phyloP scores from a whole-genome alignment of 2,329 filamentous ascomycete genomes.

The Pseudogymnoascus sp. region DNA sequence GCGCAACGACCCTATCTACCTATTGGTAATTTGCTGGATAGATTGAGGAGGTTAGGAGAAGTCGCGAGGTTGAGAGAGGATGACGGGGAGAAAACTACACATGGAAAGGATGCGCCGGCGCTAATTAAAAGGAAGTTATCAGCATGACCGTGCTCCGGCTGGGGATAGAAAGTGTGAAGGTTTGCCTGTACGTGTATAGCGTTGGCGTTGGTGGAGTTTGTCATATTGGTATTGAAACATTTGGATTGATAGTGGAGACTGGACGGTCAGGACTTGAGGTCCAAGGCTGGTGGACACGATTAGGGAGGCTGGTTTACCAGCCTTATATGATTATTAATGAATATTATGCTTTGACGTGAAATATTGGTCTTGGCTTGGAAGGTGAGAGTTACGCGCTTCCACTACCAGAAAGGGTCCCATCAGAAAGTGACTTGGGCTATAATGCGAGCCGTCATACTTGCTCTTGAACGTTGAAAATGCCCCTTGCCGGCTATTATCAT shows the following conservation, averaged over 20 bases:
- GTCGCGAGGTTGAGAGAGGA: conserved; percentile 25
- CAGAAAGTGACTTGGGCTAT: background rate
- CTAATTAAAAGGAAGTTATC: background rate
- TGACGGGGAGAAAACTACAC: conserved; percentile 24
- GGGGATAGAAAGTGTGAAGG: background rate
- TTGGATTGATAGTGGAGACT: background rate
- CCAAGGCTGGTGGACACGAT: background rate
- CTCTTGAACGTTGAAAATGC: background rate
- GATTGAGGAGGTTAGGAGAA: conserved; percentile 41
- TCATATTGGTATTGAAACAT: background rate
- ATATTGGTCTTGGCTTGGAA: conserved; percentile 44
- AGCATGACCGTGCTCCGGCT: background rate
- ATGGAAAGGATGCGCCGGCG: background rate
- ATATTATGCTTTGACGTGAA: background rate
- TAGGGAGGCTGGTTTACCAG: background rate
- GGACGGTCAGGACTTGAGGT: background rate
- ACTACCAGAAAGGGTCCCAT: too few species aligned
- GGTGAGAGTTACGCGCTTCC: conserved; percentile 40
- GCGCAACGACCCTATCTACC: conserved; percentile 45
- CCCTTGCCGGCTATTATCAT: background rate
- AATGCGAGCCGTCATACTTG: background rate
- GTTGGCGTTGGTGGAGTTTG: background rate
- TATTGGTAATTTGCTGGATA: conserved; percentile 49
- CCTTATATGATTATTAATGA: background rate
- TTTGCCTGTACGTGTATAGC: background rate